Evolutionary conservation across 2,329 filamentous ascomycete genomes (phyloP), one percentile per base, ranked within the genome.

Genomic region (Zasmidium cellare): DNA sequence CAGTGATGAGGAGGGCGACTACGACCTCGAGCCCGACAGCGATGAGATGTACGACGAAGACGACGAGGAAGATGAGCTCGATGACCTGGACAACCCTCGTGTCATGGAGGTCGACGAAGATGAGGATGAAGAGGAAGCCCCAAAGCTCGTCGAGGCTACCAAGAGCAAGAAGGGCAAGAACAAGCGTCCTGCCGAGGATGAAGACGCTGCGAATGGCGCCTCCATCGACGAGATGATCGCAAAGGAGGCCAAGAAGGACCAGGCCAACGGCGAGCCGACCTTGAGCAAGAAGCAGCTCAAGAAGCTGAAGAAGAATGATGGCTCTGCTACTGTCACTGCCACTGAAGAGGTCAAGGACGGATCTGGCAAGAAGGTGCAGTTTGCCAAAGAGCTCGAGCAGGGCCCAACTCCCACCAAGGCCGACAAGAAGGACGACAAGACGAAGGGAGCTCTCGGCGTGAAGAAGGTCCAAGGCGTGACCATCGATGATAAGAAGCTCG

Each of bases 251-350:
- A 82, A 86, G 72, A 77, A 63, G 72, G 65, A 70, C 76, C 47
- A 75, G 70, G 69, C 72, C 22, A 82, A 84, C 63, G 84, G 85
- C 65, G 88, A 92, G 68, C 74, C 82, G 67, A 92, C 92, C 81
- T 83, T 92, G 63, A 92, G 87, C 84, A 97, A 97, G 85, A 97
- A 96, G 82, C 91, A 97, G 77, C 84, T 89, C 71, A 97, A 99
- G 88, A 97, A 97, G 84, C 84, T 93, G 65, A 96, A 96, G 87
- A 97, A 96, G 84, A 97, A 97, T 83, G 91, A 96, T 75, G 94
- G 93, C 67, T 89, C 97, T 74, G 87, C 94, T 59, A 85, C 89
- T 59, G 78, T 82, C 25, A 52, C 59, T 52, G 69, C 74, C 45
- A 70, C 71, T 47, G 70, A 71, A 54, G 78, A 80, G 46, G 84